Conservation (phyloP, 2,329 filamentous ascomycete species). For the Penicillium sp. region DNA sequence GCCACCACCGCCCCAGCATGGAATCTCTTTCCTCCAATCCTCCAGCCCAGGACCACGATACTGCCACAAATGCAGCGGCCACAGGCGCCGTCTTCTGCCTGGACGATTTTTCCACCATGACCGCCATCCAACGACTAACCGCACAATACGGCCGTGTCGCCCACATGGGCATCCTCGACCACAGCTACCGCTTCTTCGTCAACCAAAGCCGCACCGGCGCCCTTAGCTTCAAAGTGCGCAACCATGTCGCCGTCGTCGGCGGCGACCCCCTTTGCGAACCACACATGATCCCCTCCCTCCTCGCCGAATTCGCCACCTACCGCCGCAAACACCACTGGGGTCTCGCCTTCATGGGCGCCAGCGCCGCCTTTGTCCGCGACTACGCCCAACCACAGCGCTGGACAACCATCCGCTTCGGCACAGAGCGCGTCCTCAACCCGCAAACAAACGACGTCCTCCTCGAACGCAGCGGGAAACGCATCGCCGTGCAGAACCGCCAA, state of each 20-base stretch:
- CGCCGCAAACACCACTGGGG: constrained; percentile 34
- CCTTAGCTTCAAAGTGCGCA: constrained; percentile 43
- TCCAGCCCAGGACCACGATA: not conserved
- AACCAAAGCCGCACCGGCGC: constrained; percentile 38
- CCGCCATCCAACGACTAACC: constrained; percentile 34
- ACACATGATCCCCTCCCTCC: constrained; percentile 26
- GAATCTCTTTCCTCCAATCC: not conserved
- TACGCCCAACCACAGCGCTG: constrained; percentile 34
- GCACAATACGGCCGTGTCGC: constrained; percentile 41
- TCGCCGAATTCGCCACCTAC: constrained; percentile 41
- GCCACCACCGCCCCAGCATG: not conserved
- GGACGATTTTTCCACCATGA: constrained; percentile 36
- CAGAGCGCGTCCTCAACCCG: constrained; percentile 45
- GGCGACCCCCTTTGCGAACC: constrained; percentile 44
- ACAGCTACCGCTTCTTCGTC: constrained; percentile 45
- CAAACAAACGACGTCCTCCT: constrained; percentile 42
- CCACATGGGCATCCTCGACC: constrained; percentile 49
- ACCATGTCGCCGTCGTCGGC: constrained; percentile 41
- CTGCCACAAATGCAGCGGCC: not conserved
- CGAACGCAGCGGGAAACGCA: constrained; percentile 40
- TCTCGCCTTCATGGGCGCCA: constrained; percentile 42
- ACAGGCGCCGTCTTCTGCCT: constrained; percentile 30
- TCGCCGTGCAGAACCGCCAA: constrained; percentile 40
- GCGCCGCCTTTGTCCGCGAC: constrained; percentile 33
- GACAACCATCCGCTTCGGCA: constrained; percentile 43